Conservation (phyloP, 768 basidiomycete species). For the Cyclocybe cylindracea region DNA sequence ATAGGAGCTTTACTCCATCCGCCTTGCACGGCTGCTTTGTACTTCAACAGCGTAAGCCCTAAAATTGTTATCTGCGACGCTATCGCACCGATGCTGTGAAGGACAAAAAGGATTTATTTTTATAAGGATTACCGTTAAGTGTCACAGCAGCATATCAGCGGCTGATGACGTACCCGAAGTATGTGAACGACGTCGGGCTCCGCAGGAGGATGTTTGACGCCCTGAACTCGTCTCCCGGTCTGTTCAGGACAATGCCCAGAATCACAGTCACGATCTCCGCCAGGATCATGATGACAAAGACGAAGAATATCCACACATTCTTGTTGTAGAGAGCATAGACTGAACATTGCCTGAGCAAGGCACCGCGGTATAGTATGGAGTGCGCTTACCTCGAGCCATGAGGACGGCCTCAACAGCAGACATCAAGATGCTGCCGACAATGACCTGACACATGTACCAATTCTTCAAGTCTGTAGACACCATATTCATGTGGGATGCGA, state of each 20-base stretch:
- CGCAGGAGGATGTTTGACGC: conserved; percentile 18
- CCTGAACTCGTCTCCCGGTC: conserved; percentile 16
- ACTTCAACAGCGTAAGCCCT: conserved; percentile 30
- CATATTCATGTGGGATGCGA: conserved; percentile 7
- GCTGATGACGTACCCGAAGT: conserved; percentile 24
- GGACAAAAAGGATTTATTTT: not conserved
- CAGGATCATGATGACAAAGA: conserved; percentile 19
- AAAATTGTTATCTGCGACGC: conserved; percentile 34
- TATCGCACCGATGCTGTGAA: conserved; percentile 21
- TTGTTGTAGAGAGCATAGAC: conserved; percentile 37
- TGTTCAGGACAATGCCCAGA: conserved; percentile 20
- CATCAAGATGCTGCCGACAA: conserved; percentile 24
- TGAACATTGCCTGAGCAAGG: conserved; percentile 5
- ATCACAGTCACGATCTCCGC: conserved; percentile 22
- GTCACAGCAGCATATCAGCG: no score
- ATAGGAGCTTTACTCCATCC: conserved; percentile 36
- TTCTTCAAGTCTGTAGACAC: conserved; percentile 11
- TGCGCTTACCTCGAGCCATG: conserved; percentile 26
- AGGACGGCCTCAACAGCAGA: conserved; percentile 28
- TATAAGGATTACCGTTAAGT: not conserved
- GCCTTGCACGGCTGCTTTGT: conserved; percentile 21
- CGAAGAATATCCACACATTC: conserved; percentile 21
- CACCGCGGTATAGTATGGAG: not conserved
- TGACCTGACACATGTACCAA: conserved; percentile 27
- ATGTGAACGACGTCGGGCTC: conserved; percentile 23